Base-by-base conservation (phyloP, 2,329 filamentous ascomycete genomes). In the Tothia fuscella region DNA sequence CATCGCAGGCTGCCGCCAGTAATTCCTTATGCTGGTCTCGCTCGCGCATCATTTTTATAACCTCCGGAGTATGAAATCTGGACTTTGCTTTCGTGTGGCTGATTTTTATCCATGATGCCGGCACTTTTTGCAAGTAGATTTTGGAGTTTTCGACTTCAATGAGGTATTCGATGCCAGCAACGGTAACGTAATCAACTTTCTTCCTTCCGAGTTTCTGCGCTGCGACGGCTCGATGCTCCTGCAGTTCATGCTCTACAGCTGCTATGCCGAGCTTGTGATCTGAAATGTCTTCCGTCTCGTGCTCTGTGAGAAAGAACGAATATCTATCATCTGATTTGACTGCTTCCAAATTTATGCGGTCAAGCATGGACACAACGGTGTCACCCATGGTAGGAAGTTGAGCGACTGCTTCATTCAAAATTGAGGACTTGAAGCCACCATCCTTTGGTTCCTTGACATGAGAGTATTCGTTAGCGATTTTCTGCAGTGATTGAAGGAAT, bases 1-100 rank as follows among this genome's bases (percentile, higher is more conserved):
- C 67, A 54, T 96, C 88, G 58, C 91, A 98, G 31, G 89, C 88
- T 7, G 87, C 87, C 2, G 87, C 86, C 10, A 98, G 75, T 2
- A 85, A 81, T 61, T 98, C 91, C 56, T 89, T 93, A 63, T 95
- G 83, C 54, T 95, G 89, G 58, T 96, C 91, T 32, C 91, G 78
- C 61, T 95, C 87, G 31, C 79, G 77, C 14, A 94, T 74, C 51
- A 94, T 71, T 47, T 77, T 76, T 37, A 93, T 72, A 19, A 95
- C 85, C 51, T 93, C 82, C 4, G 91, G 91, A 0, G 91, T 91
- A 62, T 98, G 91, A 60, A 96, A 98, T 45, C 91, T 80, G 0
- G 86, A 88, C 4, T 88, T 66, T 53, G 85, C 86, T 60, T 96
- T 96, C 5, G 91, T 98, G 38, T 89, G 88, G 44, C 82, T 93